Conservation (phyloP, 345 rosid species). For the Salix viminalis region DNA sequence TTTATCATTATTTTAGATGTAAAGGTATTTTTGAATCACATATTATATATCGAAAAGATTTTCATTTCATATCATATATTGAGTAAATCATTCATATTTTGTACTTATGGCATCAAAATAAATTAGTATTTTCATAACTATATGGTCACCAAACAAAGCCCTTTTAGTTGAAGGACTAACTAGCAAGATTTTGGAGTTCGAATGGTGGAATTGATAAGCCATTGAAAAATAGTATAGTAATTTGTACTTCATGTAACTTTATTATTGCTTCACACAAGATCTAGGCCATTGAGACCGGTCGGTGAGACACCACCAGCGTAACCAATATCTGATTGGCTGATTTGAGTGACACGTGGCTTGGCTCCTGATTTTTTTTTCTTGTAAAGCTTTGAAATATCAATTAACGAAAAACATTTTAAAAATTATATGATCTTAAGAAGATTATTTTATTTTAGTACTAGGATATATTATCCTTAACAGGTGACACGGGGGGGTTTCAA, state of each 20-base stretch:
- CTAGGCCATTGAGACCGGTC: not conserved
- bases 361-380: not conserved
- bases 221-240: not conserved
- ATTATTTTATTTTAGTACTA: no score
- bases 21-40: no score
- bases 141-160: no score
- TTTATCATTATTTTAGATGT: no score
- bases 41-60: no score
- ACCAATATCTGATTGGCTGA: conserved; percentile 5
- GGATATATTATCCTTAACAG: not conserved
- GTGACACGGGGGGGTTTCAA: not conserved
- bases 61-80: no score
- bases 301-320: conserved; percentile 35
- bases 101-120: no score
- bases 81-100: no score
- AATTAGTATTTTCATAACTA: no score
- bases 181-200: not conserved
- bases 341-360: conserved; percentile 20
- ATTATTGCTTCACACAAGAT: not conserved
- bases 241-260: not conserved
- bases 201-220: not conserved
- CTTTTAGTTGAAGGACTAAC: not conserved
- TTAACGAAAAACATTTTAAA: not conserved
- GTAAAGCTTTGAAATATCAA: not conserved
- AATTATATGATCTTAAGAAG: not conserved